Conservation (phyloP, 192 early-diverging fungal species). For the Chytriomyces sp. region DNA sequence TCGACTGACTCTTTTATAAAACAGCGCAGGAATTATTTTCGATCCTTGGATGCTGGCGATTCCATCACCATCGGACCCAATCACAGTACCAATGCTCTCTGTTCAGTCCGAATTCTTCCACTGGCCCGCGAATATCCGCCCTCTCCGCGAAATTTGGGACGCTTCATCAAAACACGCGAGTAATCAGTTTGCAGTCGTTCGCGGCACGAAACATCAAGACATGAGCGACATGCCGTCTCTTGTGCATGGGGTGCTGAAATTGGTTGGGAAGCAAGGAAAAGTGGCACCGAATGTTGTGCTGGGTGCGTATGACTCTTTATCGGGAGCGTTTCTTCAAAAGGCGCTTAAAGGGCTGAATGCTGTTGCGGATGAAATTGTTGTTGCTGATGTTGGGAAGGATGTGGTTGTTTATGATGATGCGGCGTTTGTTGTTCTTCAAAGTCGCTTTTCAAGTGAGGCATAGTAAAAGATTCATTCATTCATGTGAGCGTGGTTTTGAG, state of each 20-base stretch:
- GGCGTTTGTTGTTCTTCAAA: slow-evolving; percentile 3
- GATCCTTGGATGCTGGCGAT: slow-evolving; percentile 41
- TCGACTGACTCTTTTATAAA: not conserved
- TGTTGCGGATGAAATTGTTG: not conserved
- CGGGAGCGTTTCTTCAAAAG: slow-evolving; percentile 6
- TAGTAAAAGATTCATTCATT: too few species aligned
- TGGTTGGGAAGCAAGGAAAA: not conserved
- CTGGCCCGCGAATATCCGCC: slow-evolving; percentile 20
- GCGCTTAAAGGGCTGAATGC: not conserved
- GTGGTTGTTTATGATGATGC: not conserved
- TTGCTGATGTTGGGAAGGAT: not conserved
- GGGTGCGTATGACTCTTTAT: slow-evolving; percentile 1
- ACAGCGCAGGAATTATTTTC: slow-evolving; percentile 18
- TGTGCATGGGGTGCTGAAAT: not conserved
- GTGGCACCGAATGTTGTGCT: not conserved
- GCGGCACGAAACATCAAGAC: slow-evolving; percentile 31
- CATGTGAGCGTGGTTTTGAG: too few species aligned
- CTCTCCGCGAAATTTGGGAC: slow-evolving; percentile 17
- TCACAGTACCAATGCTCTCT: slow-evolving; percentile 17
- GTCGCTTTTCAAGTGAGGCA: too few species aligned
- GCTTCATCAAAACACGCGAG: not conserved
- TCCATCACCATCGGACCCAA: not conserved
- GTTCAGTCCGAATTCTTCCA: slow-evolving; percentile 32
- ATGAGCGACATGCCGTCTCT: slow-evolving; percentile 1
- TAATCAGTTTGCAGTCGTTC: slow-evolving; percentile 23